Evolutionary conservation across 805 yeast species (phyloP).

Genomic region (Lipomyces spencermartinsiae): DNA sequence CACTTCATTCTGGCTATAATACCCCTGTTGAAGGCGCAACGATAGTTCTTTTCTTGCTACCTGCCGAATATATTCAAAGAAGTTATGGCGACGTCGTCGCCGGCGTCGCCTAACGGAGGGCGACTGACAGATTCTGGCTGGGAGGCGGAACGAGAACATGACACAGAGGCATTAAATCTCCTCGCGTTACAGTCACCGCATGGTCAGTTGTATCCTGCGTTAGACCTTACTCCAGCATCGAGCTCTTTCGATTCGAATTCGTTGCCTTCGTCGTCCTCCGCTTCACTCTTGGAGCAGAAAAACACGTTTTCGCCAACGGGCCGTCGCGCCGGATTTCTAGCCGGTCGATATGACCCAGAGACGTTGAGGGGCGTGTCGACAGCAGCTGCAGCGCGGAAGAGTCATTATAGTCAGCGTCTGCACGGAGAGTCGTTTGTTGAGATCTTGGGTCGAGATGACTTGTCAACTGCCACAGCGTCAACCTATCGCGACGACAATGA

Average conservation of each 20-base stretch:
- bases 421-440: neutral
- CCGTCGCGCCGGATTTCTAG: neutral
- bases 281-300: neutral
- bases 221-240: neutral
- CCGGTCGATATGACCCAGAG: neutral
- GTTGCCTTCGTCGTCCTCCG: neutral
- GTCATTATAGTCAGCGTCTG: constrained; percentile 3
- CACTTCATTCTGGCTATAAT: neutral
- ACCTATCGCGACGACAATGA: neutral
- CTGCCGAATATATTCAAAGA: neutral
- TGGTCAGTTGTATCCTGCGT: neutral
- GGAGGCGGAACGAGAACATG: constrained; percentile 1
- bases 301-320: neutral
- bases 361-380: constrained; percentile 7
- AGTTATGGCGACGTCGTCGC: neutral
- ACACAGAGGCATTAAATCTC: constrained; percentile 19
- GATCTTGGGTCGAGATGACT: neutral
- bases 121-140: neutral
- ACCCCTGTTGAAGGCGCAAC: neutral
- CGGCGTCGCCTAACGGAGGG: neutral
- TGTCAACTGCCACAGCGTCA: neutral
- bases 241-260: neutral
- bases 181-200: constrained; percentile 12
- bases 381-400: constrained; percentile 17
- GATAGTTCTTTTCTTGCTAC: neutral